Percentiles rank a stretch among this genome's conserved stretches.
Evolutionary conservation across 2,329 filamentous ascomycete species (phyloP).

Genomic region (Neopestalotiopsis sp.): DNA sequence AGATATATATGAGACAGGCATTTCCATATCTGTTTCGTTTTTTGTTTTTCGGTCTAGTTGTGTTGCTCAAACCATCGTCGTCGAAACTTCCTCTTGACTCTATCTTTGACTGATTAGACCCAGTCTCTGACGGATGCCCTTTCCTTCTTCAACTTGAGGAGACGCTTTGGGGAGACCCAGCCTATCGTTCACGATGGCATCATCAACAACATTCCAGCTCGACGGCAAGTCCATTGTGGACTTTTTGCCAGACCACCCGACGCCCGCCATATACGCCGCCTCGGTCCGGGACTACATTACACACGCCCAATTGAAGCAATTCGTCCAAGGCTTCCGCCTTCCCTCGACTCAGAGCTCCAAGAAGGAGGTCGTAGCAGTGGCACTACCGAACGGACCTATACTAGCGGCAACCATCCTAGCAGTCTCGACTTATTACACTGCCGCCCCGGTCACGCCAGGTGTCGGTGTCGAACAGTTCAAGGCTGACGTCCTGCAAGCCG

Average conservation of each 20-base stretch:
- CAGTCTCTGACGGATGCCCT: conserved; percentile 7
- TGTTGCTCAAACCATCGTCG: conserved; percentile 3
- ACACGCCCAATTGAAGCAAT: conserved; percentile 13
- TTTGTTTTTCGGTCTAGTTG: not conserved
- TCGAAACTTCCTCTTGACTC: not conserved
- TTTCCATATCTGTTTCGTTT: not conserved
- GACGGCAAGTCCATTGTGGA: conserved; percentile 17
- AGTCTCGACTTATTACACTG: conserved; percentile 54
- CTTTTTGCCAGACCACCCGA: conserved; percentile 9
- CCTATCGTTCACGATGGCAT: conserved; percentile 13
- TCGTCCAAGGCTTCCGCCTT: conserved; percentile 15
- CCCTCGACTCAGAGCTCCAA: conserved; percentile 3
- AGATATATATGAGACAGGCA: not conserved
- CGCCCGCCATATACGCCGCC: conserved; percentile 17
- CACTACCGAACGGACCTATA: conserved; percentile 58
- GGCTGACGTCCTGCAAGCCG: conserved; percentile 53
- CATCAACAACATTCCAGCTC: not conserved
- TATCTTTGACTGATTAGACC: conserved; percentile 1
- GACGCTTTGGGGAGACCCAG: conserved; percentile 14
- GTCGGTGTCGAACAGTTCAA: conserved; percentile 56
- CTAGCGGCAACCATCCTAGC: conserved; percentile 57
- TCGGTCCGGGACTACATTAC: conserved; percentile 15
- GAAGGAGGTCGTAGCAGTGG: conserved; percentile 55
- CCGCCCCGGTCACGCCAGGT: conserved; percentile 57
- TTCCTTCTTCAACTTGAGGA: conserved; percentile 1